Base-by-base conservation (phyloP, 169 alveolate genomes). In the Neospora caninum region DNA sequence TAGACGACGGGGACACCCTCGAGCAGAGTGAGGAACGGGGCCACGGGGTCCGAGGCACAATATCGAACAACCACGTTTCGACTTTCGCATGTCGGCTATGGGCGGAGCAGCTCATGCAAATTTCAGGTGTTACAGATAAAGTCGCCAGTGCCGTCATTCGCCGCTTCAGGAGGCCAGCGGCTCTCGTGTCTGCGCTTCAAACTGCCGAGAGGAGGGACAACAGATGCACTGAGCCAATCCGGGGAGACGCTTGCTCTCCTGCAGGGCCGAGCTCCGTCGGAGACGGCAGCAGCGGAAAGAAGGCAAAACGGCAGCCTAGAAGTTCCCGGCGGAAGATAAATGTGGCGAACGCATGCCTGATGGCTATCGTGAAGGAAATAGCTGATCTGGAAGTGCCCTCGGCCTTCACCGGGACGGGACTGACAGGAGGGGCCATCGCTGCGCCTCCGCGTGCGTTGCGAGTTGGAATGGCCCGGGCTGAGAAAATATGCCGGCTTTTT, bases 91-190 rank as follows among this genome's bases (percentile, higher is more conserved):
- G 89, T 82, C 89, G 89, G 89, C 41, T 82, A 69, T 82, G 89
- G 89, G 89, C 69, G 34, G 67, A 82, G 41, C 89, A 82, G 38
- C 89, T 82, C 34, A 29, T 82, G 89, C 89, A 82, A n/a, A 82
- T 82, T 82, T 16, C 89, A 31, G 67, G 69, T 0, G 89, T 82
- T n/a, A 82, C 89, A 10, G 89, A 82, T 20, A 82, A 82, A 82
- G 89, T 82, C 36, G 89, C 89, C 69, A 36, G 69, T 0, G 89
- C 89, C 39, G 69, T 82, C 18, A 82, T 82, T 25, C 67, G 89
- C 42, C 54, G 67, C 10, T 82, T 31, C 67, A 18, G 67, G 38
- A 82, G 89, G 67, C 89, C 89, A 31, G 89, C 89, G 41, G 89
- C 54, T 6, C 89, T 82, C 36, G 69, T 82, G 0, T 20, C 54